Percentiles rank a stretch among this genome's conserved stretches.
These are phyloP conservation scores for Xylaria arbuscula DNA, from an alignment of 2,329 filamentous ascomycete species.

Conservation along the genomic window DNA sequence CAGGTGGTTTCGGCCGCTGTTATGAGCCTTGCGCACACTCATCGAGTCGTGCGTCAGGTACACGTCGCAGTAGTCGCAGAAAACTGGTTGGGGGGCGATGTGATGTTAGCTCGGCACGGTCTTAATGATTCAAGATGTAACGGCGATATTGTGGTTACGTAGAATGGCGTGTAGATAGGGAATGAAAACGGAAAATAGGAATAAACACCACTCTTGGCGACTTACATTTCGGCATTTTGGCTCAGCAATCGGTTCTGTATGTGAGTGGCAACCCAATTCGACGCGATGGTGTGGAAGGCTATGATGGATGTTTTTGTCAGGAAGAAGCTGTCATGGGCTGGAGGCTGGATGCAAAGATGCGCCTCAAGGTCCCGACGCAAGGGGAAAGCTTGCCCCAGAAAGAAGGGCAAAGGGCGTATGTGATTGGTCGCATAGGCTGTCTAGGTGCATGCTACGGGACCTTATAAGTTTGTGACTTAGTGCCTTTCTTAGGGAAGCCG, in stretches of 20 bases:
- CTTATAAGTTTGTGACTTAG: background rate
- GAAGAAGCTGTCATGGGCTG: conserved; percentile 2
- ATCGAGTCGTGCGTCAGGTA: conserved; percentile 99
- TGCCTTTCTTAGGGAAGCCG: background rate
- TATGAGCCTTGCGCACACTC: conserved; percentile 99
- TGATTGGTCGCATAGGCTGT: background rate
- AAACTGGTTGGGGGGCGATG: conserved; percentile 63
- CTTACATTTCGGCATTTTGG: conserved; percentile 86
- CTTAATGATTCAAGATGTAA: background rate
- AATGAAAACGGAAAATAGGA: conserved; percentile 4
- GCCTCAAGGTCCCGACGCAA: background rate
- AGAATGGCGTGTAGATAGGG: background rate
- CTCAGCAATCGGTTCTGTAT: conserved; percentile 21
- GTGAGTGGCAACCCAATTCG: background rate
- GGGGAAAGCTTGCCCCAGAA: background rate
- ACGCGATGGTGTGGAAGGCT: background rate
- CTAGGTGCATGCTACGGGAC: background rate
- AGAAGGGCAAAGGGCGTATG: background rate
- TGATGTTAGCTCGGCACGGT: conserved; percentile 41
- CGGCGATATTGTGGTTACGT: background rate
- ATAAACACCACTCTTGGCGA: conserved; percentile 13
- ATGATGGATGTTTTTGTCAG: conserved; percentile 4
- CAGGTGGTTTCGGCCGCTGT: conserved; percentile 94
- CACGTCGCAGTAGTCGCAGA: conserved; percentile 99
- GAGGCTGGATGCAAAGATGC: conserved; percentile 22